Conservation (phyloP, 176 grass and related monocot genomes). For the Saccharum officinarum region DNA sequence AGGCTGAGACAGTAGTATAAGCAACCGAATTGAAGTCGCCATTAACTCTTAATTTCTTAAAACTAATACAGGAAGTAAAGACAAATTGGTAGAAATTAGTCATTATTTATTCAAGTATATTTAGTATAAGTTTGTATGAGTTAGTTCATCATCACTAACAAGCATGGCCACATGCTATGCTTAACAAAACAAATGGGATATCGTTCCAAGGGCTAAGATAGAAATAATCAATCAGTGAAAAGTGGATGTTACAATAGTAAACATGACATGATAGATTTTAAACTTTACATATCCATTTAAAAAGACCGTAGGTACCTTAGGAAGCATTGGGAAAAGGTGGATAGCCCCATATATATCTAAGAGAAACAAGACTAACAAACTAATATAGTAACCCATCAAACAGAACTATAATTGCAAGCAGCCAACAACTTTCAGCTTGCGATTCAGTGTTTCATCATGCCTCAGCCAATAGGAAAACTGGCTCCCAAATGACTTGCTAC, state of each 20-base stretch:
- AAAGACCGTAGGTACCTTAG: background rate
- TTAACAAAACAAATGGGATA: conserved; percentile 5
- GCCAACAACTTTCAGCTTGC: conserved; percentile 8
- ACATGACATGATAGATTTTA: background rate
- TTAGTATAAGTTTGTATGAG: background rate
- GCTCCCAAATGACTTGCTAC: conserved; percentile 6
- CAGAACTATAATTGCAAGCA: background rate
- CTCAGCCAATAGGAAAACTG: conserved; percentile 9
- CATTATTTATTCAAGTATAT: conserved; percentile 10
- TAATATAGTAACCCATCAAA: conserved; percentile 10
- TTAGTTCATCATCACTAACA: background rate
- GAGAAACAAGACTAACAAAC: background rate
- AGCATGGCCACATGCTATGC: background rate
- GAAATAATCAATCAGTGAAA: conserved; percentile 12
- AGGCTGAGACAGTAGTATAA: background rate
- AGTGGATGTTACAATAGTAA: background rate
- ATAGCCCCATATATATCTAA: background rate
- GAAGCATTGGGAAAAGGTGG: background rate
- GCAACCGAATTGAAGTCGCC: conserved; percentile 2
- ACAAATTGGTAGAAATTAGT: background rate
- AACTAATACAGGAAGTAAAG: conserved; percentile 5
- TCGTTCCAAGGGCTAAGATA: background rate
- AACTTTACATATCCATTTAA: background rate
- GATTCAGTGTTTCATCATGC: background rate
- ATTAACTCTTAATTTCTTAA: background rate